Percentiles rank a stretch among this genome's conserved stretches.
Evolutionary conservation across 164 flowering plant species (phyloP).

Genomic region (grape (Vitis vinifera)): ASM3070453v1 NC_081814.1:1161001-1161500

Average conservation of each 20-base stretch:
- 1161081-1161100: constrained; percentile 73
- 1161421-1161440: constrained; percentile 30
- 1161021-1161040: constrained; percentile 81
- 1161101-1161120: constrained; percentile 95
- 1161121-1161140: constrained; percentile 91
- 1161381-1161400: constrained; percentile 15
- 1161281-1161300: neutral
- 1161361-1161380: constrained; percentile 8
- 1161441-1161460: constrained; percentile 10
- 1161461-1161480: constrained; percentile 9
- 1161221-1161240: neutral
- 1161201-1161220: constrained; percentile 23
- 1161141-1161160: constrained; percentile 83
- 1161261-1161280: neutral
- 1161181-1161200: neutral
- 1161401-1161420: constrained; percentile 27
- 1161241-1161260: neutral
- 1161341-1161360: constrained; percentile 3
- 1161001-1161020: constrained; percentile 75
- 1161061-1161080: constrained; percentile 82
- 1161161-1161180: constrained; percentile 62
- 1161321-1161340: constrained; percentile 10
- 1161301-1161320: constrained; percentile 1
- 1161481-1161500: constrained; percentile 8
- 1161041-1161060: constrained; percentile 94